These are phyloP conservation scores for Ceratobasidium sp. DNA, from an alignment of 1,284 basidiomycete genomes.

Conservation along the genomic window DNA sequence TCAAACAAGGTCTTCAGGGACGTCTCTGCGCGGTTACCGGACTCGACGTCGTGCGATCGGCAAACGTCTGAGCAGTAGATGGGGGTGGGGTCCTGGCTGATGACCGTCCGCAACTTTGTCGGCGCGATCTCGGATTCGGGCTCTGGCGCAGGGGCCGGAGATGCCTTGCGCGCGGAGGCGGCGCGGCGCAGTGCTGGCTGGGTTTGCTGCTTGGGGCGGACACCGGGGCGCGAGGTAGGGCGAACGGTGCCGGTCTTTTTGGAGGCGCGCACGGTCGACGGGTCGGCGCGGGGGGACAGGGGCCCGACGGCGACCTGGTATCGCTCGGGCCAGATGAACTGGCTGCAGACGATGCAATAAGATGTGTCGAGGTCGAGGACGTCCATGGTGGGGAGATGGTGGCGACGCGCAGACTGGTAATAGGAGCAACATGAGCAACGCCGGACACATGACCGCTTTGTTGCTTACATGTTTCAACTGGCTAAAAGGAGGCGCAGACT, in stretches of 20 bases:
- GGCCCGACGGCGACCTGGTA: slow-evolving; percentile 32
- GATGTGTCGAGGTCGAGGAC: slow-evolving; percentile 43
- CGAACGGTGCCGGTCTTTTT: slow-evolving; percentile 32
- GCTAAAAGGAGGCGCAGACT: slow-evolving; percentile 2
- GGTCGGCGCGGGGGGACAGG: background rate
- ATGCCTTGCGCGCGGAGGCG: slow-evolving; percentile 21
- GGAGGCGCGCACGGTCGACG: slow-evolving; percentile 30
- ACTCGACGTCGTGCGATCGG: slow-evolving; percentile 53
- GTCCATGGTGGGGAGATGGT: slow-evolving; percentile 32
- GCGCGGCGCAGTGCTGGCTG: slow-evolving; percentile 20
- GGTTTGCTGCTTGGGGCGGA: slow-evolving; percentile 13
- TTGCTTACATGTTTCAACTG: slow-evolving; percentile 43
- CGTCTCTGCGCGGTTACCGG: slow-evolving; percentile 40
- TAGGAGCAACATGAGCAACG: slow-evolving; percentile 6
- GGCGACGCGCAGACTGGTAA: slow-evolving; percentile 19
- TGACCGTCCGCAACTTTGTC: slow-evolving; percentile 68
- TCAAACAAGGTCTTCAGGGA: slow-evolving; percentile 42
- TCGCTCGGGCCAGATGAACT: slow-evolving; percentile 45
- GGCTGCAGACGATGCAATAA: slow-evolving; percentile 43
- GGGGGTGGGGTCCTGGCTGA: slow-evolving; percentile 77
- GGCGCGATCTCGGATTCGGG: slow-evolving; percentile 48
- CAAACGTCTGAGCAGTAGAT: slow-evolving; percentile 84
- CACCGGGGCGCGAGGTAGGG: background rate
- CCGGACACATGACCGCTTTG: slow-evolving; percentile 18
- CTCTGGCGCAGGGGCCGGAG: background rate